Conservation (phyloP, 2,329 filamentous ascomycete species). For the Periconia sp. region DNA sequence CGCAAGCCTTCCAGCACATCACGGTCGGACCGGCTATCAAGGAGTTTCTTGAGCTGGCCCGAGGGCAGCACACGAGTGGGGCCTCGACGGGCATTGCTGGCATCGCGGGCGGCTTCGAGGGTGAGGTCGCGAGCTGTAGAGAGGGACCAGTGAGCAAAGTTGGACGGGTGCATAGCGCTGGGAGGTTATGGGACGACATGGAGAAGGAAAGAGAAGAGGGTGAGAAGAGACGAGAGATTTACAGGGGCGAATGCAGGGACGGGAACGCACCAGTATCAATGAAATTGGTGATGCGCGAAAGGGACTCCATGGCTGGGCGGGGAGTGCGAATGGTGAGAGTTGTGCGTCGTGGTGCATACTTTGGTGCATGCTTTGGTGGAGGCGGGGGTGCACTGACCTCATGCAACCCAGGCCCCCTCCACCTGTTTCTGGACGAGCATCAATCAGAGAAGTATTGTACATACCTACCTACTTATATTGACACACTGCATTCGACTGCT, state of each 20-base stretch:
- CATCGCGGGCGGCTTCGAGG: slow-evolving; percentile 91
- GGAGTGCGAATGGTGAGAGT: slow-evolving; percentile 18
- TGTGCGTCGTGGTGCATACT: slow-evolving; percentile 19
- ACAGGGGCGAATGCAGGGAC: not conserved
- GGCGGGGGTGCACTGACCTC: not conserved
- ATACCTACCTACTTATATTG: no score
- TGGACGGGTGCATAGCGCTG: slow-evolving; percentile 37
- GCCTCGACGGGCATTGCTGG: slow-evolving; percentile 60
- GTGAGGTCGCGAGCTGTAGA: slow-evolving; percentile 87
- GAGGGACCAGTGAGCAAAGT: slow-evolving; percentile 43
- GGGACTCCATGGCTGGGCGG: slow-evolving; percentile 76
- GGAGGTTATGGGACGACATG: slow-evolving; percentile 9
- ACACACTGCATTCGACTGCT: no score
- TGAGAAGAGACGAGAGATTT: slow-evolving; percentile 1
- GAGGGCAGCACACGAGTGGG: slow-evolving; percentile 69
- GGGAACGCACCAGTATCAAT: slow-evolving; percentile 80
- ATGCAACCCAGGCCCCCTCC: no score
- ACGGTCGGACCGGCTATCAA: slow-evolving; percentile 90
- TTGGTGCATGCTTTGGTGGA: slow-evolving; percentile 4
- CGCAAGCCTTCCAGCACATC: slow-evolving; percentile 91
- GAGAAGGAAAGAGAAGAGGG: not conserved
- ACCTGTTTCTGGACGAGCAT: no score
- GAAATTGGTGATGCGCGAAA: slow-evolving; percentile 88
- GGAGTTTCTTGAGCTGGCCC: slow-evolving; percentile 88
- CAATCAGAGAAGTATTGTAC: no score